Evolutionary conservation across 495 filamentous ascomycete species (phyloP).

Genomic region (Tetracladium setigerum): DNA sequence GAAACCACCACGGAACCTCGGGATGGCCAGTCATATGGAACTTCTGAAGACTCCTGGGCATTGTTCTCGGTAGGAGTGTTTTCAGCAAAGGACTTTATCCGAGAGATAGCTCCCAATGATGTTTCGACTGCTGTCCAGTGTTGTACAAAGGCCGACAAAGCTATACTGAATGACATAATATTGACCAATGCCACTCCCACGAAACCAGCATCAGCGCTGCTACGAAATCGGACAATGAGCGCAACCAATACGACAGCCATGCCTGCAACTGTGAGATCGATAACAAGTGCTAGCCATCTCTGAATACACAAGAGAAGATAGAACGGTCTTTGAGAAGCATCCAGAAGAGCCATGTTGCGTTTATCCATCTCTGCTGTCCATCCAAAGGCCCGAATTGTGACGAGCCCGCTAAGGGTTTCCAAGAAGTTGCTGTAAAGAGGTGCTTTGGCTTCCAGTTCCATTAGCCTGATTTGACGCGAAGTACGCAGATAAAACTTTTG

Average conservation of each 20-base stretch:
- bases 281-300: slow-evolving; percentile 33
- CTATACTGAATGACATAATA: slow-evolving; percentile 46
- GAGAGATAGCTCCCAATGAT: slow-evolving; percentile 41
- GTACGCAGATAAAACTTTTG: slow-evolving; percentile 50
- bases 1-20: slow-evolving; percentile 23
- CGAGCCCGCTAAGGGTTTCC: slow-evolving; percentile 31
- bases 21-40: slow-evolving; percentile 31
- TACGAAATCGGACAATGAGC: slow-evolving; percentile 26
- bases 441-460: slow-evolving; percentile 47
- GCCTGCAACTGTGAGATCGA: slow-evolving; percentile 31
- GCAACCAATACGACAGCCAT: slow-evolving; percentile 28
- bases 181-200: slow-evolving; percentile 30
- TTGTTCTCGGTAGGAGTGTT: slow-evolving; percentile 26
- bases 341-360: slow-evolving; percentile 19
- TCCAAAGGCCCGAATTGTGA: slow-evolving; percentile 36
- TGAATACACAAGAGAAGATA: slow-evolving; percentile 40
- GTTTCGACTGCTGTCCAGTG: slow-evolving; percentile 44
- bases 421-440: slow-evolving; percentile 36
- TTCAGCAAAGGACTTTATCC: slow-evolving; percentile 33
- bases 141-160: too few relatives aligned
- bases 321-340: slow-evolving; percentile 32
- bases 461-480: slow-evolving; percentile 47
- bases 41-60: slow-evolving; percentile 2
- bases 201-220: slow-evolving; percentile 2
- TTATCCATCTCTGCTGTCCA: slow-evolving; percentile 19